Conservation (phyloP, 106 monocot species). For the Allium sativum region DNA sequence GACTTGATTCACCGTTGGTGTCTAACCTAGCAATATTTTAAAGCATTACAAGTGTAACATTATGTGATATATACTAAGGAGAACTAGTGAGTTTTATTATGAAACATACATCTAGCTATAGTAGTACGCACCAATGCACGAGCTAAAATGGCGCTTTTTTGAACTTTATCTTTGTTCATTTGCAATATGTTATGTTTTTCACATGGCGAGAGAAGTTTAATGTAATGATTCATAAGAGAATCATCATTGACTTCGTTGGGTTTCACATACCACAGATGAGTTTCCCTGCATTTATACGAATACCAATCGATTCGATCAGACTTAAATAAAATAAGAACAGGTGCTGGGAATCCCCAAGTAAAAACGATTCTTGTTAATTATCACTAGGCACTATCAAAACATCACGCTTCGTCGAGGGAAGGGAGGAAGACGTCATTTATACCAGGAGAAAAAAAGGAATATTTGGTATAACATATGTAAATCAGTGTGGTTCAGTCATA, state of each 20-base stretch:
- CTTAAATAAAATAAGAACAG: not conserved
- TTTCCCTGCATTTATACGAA: slow-evolving; percentile 36
- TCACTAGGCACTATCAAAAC: not conserved
- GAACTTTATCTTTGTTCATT: slow-evolving; percentile 33
- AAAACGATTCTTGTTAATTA: not conserved
- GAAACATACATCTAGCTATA: slow-evolving; percentile 78
- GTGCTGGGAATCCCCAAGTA: not conserved
- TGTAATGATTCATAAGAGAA: slow-evolving; percentile 45
- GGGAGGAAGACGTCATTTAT: not conserved
- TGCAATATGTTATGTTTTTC: slow-evolving; percentile 42
- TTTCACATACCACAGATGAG: slow-evolving; percentile 67
- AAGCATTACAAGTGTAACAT: not conserved
- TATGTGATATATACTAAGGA: not conserved
- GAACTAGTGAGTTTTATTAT: not conserved
- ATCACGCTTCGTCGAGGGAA: not conserved
- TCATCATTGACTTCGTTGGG: slow-evolving; percentile 60
- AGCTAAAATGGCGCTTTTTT: slow-evolving; percentile 54
- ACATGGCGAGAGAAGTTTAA: slow-evolving; percentile 46
- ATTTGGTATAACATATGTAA: too few relatives aligned
- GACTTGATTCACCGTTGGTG: slow-evolving; percentile 32
- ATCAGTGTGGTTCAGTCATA: too few relatives aligned
- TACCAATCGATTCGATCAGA: not conserved
- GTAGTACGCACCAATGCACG: slow-evolving; percentile 78
- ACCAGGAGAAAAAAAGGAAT: too few relatives aligned
- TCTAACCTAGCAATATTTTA: slow-evolving; percentile 47